These are phyloP conservation scores for Barbatosphaeria neglecta DNA, from an alignment of 495 filamentous ascomycete species.

Conservation along the genomic window DNA sequence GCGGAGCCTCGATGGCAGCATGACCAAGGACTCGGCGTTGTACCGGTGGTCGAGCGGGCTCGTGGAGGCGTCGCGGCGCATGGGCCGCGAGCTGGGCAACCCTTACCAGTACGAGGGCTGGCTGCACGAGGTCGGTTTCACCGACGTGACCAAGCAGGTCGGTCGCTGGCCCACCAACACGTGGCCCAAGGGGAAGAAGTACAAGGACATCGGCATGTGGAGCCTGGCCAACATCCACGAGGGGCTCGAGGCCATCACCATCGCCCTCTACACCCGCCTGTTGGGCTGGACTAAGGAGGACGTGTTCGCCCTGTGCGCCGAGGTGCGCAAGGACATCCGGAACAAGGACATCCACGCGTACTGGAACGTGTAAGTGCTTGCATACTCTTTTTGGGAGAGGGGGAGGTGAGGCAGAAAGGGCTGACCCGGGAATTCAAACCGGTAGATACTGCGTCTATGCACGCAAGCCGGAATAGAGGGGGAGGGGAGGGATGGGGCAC, in stretches of 20 bases:
- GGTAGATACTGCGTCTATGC: neutral
- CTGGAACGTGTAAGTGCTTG: conserved; percentile 8
- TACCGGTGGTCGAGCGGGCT: neutral
- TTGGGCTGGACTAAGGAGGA: conserved; percentile 9
- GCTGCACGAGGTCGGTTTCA: conserved; percentile 10
- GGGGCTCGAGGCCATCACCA: conserved; percentile 6
- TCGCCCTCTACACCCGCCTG: conserved; percentile 8
- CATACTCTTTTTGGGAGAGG: too few relatives aligned
- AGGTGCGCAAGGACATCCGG: conserved; percentile 12
- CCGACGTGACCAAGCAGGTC: conserved; percentile 5
- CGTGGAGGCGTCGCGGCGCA: conserved; percentile 3
- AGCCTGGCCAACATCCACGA: conserved; percentile 3
- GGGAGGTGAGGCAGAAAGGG: too few relatives aligned
- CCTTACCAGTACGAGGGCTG: conserved; percentile 3
- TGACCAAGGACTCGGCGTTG: conserved; percentile 5
- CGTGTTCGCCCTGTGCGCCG: conserved; percentile 4
- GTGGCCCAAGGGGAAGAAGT: conserved; percentile 11
- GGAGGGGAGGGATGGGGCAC: neutral
- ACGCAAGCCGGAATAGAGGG: neutral
- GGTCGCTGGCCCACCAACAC: conserved; percentile 8
- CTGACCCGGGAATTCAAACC: neutral
- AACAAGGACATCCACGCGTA: conserved; percentile 11
- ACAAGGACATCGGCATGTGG: conserved; percentile 11
- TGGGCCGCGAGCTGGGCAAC: conserved; percentile 7
- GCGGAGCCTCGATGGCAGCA: conserved; percentile 6